Conservation (phyloP, 2,329 filamentous ascomycete species). For the Pestalotiopsis sp. region DNA sequence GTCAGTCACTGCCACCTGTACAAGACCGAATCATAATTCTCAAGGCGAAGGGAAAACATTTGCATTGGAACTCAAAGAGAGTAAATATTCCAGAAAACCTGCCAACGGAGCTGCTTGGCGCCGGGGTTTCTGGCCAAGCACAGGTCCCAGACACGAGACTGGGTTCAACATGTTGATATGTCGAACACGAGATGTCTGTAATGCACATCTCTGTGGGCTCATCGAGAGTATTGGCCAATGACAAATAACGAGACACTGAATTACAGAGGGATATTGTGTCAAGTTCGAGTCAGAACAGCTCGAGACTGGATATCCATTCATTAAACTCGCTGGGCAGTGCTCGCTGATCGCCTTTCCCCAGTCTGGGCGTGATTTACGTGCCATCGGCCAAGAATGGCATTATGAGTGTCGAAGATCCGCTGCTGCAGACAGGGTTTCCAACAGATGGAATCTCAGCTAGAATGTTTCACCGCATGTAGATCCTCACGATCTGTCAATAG, state of each 20-base stretch:
- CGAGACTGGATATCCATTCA: too few species aligned
- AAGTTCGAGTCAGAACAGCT: too few species aligned
- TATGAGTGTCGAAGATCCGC: neutral
- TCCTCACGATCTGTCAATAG: neutral
- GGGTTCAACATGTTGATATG: neutral
- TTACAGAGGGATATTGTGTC: neutral
- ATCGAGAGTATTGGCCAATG: neutral
- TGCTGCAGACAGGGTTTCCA: neutral
- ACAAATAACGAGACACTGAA: neutral
- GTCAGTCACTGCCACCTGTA: neutral
- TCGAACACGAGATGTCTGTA: neutral
- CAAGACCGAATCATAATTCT: neutral
- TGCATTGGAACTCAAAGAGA: too few species aligned
- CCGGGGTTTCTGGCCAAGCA: neutral
- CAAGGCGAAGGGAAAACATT: neutral
- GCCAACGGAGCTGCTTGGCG: too few species aligned
- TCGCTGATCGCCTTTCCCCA: too few species aligned
- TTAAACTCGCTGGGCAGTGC: too few species aligned
- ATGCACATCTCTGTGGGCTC: neutral
- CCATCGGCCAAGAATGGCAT: neutral
- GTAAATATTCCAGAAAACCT: too few species aligned
- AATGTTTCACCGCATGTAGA: neutral
- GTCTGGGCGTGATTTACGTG: neutral
- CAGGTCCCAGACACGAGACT: neutral
- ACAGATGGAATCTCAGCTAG: neutral